phyloP scores from a whole-genome alignment of 2,329 filamentous ascomycete genomes.

The Paraconiothyrium sp. region DNA sequence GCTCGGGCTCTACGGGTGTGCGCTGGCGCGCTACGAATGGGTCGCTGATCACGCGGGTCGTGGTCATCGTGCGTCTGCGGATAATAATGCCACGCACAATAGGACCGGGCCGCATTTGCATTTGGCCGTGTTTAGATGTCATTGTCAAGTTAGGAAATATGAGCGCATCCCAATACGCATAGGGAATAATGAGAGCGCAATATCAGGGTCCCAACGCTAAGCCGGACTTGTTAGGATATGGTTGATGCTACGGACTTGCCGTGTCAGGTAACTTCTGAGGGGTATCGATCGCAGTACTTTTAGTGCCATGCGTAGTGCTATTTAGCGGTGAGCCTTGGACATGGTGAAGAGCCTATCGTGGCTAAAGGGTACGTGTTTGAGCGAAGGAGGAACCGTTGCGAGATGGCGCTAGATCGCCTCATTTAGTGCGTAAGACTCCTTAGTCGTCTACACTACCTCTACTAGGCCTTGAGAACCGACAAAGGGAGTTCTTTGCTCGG shows the following conservation, averaged over 20 bases:
- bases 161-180: background rate
- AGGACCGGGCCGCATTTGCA: background rate
- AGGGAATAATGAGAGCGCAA: background rate
- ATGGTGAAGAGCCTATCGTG: background rate
- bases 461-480: background rate
- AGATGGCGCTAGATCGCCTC: constrained; percentile 1
- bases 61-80: constrained; percentile 22
- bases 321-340: constrained; percentile 3
- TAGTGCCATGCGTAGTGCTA: background rate
- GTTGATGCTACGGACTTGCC: background rate
- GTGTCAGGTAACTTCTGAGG: background rate
- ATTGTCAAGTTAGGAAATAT: background rate
- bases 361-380: background rate
- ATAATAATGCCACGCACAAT: constrained; percentile 1
- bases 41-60: constrained; percentile 15
- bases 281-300: constrained; percentile 2
- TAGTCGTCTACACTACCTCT: background rate
- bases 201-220: background rate
- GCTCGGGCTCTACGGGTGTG: constrained; percentile 9
- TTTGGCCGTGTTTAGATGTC: constrained; percentile 1
- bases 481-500: background rate
- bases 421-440: background rate
- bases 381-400: background rate
- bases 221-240: background rate
- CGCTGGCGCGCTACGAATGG: constrained; percentile 22